A percentile compares a stretch with the other conserved stretches of the same genome.
Conservation (phyloP, 2,329 filamentous ascomycete species). For the Ophiostoma novo-ulmi region DNA sequence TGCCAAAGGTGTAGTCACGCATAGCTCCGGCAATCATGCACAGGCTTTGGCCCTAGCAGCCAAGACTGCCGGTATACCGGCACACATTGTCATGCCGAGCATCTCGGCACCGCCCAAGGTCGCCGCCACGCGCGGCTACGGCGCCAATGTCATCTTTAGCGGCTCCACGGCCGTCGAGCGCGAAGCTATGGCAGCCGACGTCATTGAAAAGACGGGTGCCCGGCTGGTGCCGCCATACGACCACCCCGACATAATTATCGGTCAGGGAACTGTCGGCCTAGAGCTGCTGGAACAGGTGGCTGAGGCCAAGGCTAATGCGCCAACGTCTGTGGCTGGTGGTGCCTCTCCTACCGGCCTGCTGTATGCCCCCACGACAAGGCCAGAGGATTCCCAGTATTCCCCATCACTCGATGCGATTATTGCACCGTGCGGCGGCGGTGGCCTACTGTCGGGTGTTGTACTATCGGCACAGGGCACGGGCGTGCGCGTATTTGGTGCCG, state of each 20-base stretch:
- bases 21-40: conserved; percentile 91
- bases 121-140: conserved; percentile 71
- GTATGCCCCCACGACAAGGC: conserved; percentile 18
- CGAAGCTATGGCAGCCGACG: conserved; percentile 66
- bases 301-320: conserved; percentile 30
- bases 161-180: conserved; percentile 76
- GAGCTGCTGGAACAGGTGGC: conserved; percentile 73
- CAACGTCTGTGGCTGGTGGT: background rate
- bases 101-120: conserved; percentile 85
- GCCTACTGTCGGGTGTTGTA: conserved; percentile 78
- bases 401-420: conserved; percentile 60
- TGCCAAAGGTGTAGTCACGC: conserved; percentile 73
- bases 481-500: conserved; percentile 76
- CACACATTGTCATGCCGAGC: conserved; percentile 87
- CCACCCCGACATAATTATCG: conserved; percentile 84
- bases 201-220: conserved; percentile 68
- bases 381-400: background rate
- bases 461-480: conserved; percentile 67
- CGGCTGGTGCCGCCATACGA: conserved; percentile 85
- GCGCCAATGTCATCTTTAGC: conserved; percentile 72
- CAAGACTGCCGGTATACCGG: conserved; percentile 63
- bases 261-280: conserved; percentile 83
- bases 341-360: conserved; percentile 18
- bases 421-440: conserved; percentile 80
- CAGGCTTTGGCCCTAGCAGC: conserved; percentile 88